Base-by-base conservation (phyloP, 495 filamentous ascomycete genomes). In the Trypethelium eluteriae region DNA sequence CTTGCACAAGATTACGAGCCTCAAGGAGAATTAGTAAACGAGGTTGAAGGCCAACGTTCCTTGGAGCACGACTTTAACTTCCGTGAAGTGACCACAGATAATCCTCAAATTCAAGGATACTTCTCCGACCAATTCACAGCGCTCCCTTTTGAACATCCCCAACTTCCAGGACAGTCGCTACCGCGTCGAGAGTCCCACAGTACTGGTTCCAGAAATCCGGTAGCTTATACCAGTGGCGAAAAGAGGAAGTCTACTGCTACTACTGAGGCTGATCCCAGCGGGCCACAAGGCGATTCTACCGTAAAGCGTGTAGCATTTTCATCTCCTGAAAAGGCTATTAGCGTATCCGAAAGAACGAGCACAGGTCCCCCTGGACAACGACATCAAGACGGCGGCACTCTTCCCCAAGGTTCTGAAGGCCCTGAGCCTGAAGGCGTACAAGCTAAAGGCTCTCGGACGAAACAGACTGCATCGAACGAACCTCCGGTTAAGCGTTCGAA, bases 21-120 rank as follows among this genome's bases (percentile, higher is more conserved):
- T 10, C 75, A 77, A 65, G 75, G 75, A 63, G 75, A 77, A 65
- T 70, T 77, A 3, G 67, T 75, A 25, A 66, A 75, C 39, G 73
- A 75, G 67, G 68, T 68, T n/a, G 67, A 67, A 25, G 67, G 70
- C 38, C 73, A 73, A 46, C 67, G 62, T 2, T 39, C 44, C 10
- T 41, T 59, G 7, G 53, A 36, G 36, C 53, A 59, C 6, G 53
- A 59, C 32, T 59, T 59, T 36, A 36, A 36, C 36, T 59, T 59
- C 36, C 53, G 53, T 59, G 53, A 36, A 59, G 53, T 59, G 6
- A 59, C 53, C 4, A 36, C n/a, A 34, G 53, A 59, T 59, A 59
- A 32, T 36, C 32, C 32, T 36, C 53, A 59, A 14, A 59, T 59
- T 32, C 53, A 59, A 59, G 18, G 32, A 7, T 59, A 59, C 32